phyloP scores from a whole-genome alignment of 805 yeast genomes.

The Metschnikowia kofuensis region DNA sequence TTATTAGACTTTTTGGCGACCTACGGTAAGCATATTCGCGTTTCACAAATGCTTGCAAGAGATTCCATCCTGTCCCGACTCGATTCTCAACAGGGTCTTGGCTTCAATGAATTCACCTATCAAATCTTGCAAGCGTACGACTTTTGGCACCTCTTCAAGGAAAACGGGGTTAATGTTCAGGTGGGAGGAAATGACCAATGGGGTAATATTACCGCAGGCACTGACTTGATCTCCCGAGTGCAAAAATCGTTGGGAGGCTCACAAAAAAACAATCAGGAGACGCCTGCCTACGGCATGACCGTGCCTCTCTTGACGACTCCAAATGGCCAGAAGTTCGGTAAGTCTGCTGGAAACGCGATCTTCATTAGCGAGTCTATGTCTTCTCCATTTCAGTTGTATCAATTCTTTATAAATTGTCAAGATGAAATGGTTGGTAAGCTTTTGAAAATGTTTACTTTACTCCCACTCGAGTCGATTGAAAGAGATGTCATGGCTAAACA shows the following conservation, averaged over 20 bases:
- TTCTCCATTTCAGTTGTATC: slow-evolving; percentile 78
- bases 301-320: slow-evolving; percentile 88
- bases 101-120: slow-evolving; percentile 92
- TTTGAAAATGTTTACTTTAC: slow-evolving; percentile 72
- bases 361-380: slow-evolving; percentile 78
- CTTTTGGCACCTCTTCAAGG: slow-evolving; percentile 72
- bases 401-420: slow-evolving; percentile 74
- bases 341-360: slow-evolving; percentile 95
- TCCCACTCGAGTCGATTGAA: slow-evolving; percentile 62
- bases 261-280: not conserved
- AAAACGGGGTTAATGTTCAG: slow-evolving; percentile 64
- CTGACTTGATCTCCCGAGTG: slow-evolving; percentile 75
- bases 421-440: slow-evolving; percentile 73
- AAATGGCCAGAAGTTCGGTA: slow-evolving; percentile 91
- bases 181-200: slow-evolving; percentile 98
- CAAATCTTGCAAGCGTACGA: slow-evolving; percentile 93
- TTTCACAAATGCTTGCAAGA: slow-evolving; percentile 82
- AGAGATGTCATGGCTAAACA: slow-evolving; percentile 50
- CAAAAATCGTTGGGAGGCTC: slow-evolving; percentile 15
- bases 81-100: slow-evolving; percentile 68
- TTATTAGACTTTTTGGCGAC: slow-evolving; percentile 74
- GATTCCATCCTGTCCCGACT: slow-evolving; percentile 82
- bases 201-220: slow-evolving; percentile 97
- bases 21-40: slow-evolving; percentile 76
- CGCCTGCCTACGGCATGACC: slow-evolving; percentile 67